Base-by-base conservation (phyloP, 169 alveolate genomes). In the Besnoitia besnoiti region DNA sequence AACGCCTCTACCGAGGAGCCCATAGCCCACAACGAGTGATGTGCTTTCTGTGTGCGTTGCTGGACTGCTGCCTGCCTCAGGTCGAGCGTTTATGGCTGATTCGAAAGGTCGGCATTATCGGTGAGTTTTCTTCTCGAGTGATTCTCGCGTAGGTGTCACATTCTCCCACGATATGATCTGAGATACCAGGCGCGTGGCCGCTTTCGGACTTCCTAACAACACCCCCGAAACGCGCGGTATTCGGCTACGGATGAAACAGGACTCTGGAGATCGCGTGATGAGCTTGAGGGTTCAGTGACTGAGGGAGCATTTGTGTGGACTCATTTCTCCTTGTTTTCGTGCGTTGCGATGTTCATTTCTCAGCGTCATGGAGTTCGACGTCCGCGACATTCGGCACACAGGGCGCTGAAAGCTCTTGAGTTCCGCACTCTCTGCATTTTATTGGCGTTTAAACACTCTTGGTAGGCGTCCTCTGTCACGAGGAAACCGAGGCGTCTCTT, bases 41-140 rank as follows among this genome's bases (percentile, higher is more conserved):
- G n/a, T n/a, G n/a, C n/a, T n/a, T n/a, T n/a, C n/a, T n/a, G n/a
- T n/a, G n/a, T n/a, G n/a, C n/a, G n/a, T n/a, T n/a, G n/a, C n/a
- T n/a, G n/a, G n/a, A n/a, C n/a, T n/a, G n/a, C n/a, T 76, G 59
- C 35, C 35, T 44, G 49, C 24, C 82, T n/a, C 89, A 90, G 93
- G 93, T 4, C 89, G 93, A 7, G 93, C 93, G 44, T 90, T 90
- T 59, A 33, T 90, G 40, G 40, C 75, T 3, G 93, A 90, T 33
- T 49, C 93, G 35, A 73, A 51, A 35, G 93, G 93, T 19, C 89
- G 93, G 77, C 93, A 40, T 12, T 90, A 33, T 79, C 51, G 93
- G 93, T 90, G 55, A 77, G 61, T 10, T 55, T 8, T 8, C 55
- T 5, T 14, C 55, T 5, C 55, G 55, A n/a, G 55, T 49, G 55